Base-by-base conservation (phyloP, 352 stramenopile species). In the Pythium rhizo-oryzae region DNA sequence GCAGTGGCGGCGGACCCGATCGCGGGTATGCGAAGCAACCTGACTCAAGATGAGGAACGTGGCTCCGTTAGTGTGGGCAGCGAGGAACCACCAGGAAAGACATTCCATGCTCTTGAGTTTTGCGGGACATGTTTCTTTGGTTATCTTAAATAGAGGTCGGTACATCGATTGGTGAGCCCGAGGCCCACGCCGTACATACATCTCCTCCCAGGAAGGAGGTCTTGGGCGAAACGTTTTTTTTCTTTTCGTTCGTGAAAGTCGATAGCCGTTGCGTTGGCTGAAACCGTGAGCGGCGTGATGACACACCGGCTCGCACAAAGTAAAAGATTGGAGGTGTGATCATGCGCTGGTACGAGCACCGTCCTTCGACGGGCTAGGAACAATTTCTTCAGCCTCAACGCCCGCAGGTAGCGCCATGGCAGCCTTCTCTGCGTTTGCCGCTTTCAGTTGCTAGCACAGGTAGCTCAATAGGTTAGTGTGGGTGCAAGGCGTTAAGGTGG, bases 331-430 rank as follows among this genome's bases (percentile, higher is more conserved):
- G 28, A 24, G 23, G 47, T 47, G 16, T 16, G 16, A 19, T 72
- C 37, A 72, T 8, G 66, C 55, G 54, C 66, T 72, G 21, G 59
- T 49, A 8, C 65, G 66, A 15, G 78, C 72, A 13, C 67, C 62
- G 23, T 87, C 79, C 11, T 80, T 69, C 8, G 78, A 68, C 19
- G 57, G 68, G 33, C 84, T 80, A 33, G 89, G 79, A 49, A 81
- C 67, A 47, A 92, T 76, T 35, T 91, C 82, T 35, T 91, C 84
- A 9, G 82, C 71, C 37, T 93, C 83, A 53, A 85, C 44, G 39
- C 11, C 41, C 1, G 86, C 63, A 4, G 79, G 64, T 53, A 87
- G 51, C 8, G 62, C 62, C 16, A 61, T 59, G 0, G 76, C 43
- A n/a, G 71, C 23, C 49, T 90, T 90, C 24, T 81, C 79, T 23